Evolutionary conservation across 306 rosid genomes (phyloP), one percentile per base, ranked within the genome.

Genomic region (Prosopis cineraria): DNA sequence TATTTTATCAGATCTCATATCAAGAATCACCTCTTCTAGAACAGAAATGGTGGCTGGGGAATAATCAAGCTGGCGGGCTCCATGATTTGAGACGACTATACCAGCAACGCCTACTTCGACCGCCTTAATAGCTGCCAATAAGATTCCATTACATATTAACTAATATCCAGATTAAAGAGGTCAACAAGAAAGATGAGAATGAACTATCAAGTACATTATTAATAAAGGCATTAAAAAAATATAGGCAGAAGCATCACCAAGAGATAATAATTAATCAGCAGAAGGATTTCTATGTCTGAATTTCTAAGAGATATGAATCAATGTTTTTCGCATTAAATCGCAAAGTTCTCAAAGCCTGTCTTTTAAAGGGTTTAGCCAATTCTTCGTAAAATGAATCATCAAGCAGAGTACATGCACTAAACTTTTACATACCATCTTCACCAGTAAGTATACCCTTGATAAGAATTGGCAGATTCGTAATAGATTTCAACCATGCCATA

Each of bases 401-500:
- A 53, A 48, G 53, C 14, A 50, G 29, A 27, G 36, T 25, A n/a
- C 7, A 25, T 58, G 24, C 2, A 11, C 63, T 24, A 58, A 9
- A 3, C 34, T 62, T 75, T 37, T 8, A 64, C 79, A 3, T 69
- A 81, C 81, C 84, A 60, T 81, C 84, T 75, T 81, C 84, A 48
- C 68, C 68, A 1, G 81, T 75, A 62, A 81, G 84, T 14, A 81
- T 31, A 4, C 84, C 84, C 80, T 81, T 81, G 62, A 81, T 1
- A 62, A 81, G 67, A 59, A 81, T 81, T 52, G 84, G 84, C 70
- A 81, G 22, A 33, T 76, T 81, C 30, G 84, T 59, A 60, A 81
- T 81, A 16, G 81, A 81, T 70, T 52, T 81, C 65, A 81, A 75
- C 84, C 84, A 81, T n/a, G 63, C 80, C 69, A 81, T 69, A 56